phyloP scores from a whole-genome alignment of 176 grass and related monocot species.

The Leersia perrieri region DNA sequence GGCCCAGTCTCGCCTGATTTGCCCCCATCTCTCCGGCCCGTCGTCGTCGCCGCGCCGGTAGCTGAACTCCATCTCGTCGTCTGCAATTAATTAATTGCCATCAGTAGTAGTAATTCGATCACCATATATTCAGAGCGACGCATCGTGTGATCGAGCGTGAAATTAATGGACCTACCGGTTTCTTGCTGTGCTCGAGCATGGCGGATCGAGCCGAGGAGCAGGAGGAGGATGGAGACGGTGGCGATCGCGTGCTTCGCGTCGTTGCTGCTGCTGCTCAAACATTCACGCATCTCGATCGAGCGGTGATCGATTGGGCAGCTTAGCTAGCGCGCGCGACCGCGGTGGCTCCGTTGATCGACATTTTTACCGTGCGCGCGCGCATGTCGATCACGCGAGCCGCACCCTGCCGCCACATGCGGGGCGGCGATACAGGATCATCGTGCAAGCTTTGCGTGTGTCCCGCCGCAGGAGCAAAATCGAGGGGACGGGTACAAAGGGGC shows the following conservation, averaged over 20 bases:
- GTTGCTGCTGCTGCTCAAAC: background rate
- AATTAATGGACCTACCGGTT: constrained; percentile 19
- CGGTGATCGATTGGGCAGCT: too few species aligned
- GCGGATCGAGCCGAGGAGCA: background rate
- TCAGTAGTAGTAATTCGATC: too few species aligned
- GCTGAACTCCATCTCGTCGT: constrained; percentile 56
- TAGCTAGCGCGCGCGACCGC: too few species aligned
- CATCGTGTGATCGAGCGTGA: too few species aligned
- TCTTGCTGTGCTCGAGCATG: constrained; percentile 32
- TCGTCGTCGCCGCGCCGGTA: constrained; percentile 29
- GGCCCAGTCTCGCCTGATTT: constrained; percentile 48
- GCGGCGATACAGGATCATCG: background rate
- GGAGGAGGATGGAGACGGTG: background rate
- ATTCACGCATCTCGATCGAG: background rate
- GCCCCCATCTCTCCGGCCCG: constrained; percentile 62
- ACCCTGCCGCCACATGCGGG: background rate
- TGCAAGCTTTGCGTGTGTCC: background rate
- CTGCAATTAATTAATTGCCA: too few species aligned
- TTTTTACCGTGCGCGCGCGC: background rate
- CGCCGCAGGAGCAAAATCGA: too few species aligned
- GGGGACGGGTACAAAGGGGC: too few species aligned
- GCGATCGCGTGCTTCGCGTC: background rate
- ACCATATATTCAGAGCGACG: too few species aligned
- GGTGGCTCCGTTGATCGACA: background rate
- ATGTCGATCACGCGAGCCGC: constrained; percentile 16